phyloP scores from a whole-genome alignment of 257 asterid genomes.

The Ajuga chamaepitys region DNA sequence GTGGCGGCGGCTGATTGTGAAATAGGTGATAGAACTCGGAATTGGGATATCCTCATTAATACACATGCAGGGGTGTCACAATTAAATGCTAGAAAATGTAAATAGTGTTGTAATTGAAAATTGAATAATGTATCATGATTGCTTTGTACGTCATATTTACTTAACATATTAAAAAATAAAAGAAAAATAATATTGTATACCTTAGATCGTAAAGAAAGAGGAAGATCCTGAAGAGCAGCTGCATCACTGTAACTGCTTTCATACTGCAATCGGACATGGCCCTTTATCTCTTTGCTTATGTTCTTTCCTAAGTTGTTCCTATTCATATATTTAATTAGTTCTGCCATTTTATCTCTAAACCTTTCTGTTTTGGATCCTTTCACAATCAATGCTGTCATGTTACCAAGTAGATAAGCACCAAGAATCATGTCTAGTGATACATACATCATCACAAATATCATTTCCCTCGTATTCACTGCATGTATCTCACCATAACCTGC shows the following conservation, averaged over 20 bases:
- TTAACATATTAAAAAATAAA: not conserved
- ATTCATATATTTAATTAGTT: constrained; percentile 47
- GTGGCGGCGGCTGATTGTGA: no score
- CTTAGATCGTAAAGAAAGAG: constrained; percentile 56
- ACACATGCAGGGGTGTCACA: no score
- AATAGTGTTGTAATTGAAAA: no score
- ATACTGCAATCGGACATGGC: constrained; percentile 54
- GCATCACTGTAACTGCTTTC: constrained; percentile 43
- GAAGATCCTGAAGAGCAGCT: constrained; percentile 55
- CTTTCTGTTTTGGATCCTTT: constrained; percentile 73
- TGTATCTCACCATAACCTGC: constrained; percentile 75
- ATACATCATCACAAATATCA: constrained; percentile 71
- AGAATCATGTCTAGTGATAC: constrained; percentile 76
- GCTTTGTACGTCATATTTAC: no score
- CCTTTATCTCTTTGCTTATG: constrained; percentile 43
- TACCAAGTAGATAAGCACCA: constrained; percentile 73
- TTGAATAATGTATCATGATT: no score
- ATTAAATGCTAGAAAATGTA: no score
- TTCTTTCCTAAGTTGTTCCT: constrained; percentile 52
- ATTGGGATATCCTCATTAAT: no score
- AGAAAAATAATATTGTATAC: constrained; percentile 11
- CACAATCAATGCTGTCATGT: constrained; percentile 76
- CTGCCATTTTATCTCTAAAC: constrained; percentile 62
- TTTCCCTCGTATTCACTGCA: constrained; percentile 61
- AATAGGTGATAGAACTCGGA: no score